phyloP scores from a whole-genome alignment of 2,329 filamentous ascomycete species.

The Microascus cirrosus region DNA sequence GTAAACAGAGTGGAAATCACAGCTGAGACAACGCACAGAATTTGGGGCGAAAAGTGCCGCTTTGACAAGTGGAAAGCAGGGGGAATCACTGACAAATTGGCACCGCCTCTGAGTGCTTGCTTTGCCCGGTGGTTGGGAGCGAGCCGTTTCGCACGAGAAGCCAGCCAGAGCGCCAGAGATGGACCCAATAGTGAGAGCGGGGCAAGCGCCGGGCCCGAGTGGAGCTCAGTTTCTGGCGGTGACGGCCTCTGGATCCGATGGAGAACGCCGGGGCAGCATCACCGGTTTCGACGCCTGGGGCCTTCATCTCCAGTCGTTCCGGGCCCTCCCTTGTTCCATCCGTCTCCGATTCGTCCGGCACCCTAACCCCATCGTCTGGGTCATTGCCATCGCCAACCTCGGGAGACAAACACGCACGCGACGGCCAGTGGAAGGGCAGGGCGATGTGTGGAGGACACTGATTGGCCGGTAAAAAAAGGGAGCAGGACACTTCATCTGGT shows the following conservation, averaged over 20 bases:
- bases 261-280: not conserved
- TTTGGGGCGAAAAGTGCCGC: not conserved
- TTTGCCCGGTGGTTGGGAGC: not conserved
- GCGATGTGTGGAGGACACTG: not conserved
- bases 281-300: not conserved
- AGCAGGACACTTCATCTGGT: not conserved
- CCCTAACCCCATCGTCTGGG: too few relatives aligned
- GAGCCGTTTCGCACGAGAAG: not conserved
- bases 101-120: not conserved
- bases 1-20: not conserved
- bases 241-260: not conserved
- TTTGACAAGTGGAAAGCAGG: not conserved
- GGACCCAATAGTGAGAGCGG: not conserved
- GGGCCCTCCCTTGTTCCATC: too few relatives aligned
- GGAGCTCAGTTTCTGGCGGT: not conserved
- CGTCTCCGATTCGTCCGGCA: too few relatives aligned
- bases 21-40: not conserved
- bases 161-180: not conserved
- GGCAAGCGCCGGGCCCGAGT: not conserved
- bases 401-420: too few relatives aligned
- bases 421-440: not conserved
- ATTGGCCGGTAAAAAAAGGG: not conserved
- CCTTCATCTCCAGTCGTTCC: too few relatives aligned
- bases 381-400: too few relatives aligned
- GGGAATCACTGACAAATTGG: not conserved